Evolutionary conservation across 352 stramenopile species (phyloP), one percentile per base, ranked within the genome.

Genomic region (Phytopythium boreale): DNA sequence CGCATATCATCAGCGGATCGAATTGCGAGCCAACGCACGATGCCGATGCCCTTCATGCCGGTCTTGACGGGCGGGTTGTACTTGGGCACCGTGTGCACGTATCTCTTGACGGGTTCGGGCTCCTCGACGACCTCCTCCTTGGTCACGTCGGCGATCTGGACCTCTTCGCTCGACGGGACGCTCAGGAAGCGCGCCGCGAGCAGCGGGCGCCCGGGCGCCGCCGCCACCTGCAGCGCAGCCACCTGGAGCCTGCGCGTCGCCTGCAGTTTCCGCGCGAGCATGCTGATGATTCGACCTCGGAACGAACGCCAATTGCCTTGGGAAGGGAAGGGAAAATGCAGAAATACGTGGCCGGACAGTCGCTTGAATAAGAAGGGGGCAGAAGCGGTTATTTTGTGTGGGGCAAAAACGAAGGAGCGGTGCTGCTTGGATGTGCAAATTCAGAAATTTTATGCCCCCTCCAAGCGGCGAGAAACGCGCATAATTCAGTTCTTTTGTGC

Each of bases 41-140:
- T 87, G 68, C 76, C 85, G 62, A 93, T 89, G 62, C 85, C 85
- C 56, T 76, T 78, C 51, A 90, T 88, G 46, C 83, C 83, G 36
- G 81, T 85, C 66, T 90, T 91, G 58, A 94, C 76, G 22, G 85
- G 85, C 56, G 85, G 85, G 55, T 86, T 80, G 78, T 90, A 91
- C 69, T 94, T 94, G 65, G 84, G 84, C 46, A 93, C 71, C 53
- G 76, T 78, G 39, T 76, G 72, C 12, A 88, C 63, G 52, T 86
- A 82, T 69, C 76, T 79, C 62, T 79, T 69, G 46, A 84, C 79
- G 24, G 63, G 76, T 62, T 84, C 77, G 47, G 70, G 59, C 53
- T 84, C 75, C 29, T 70, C 61, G 64, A 75, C 58, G 34, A 61
- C 66, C 37, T 87, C 77, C 26, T 81, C 68, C 41, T 75, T 75